Evolutionary conservation across 2,329 filamentous ascomycete species (phyloP).

Genomic region (Cryphonectria japonica): DNA sequence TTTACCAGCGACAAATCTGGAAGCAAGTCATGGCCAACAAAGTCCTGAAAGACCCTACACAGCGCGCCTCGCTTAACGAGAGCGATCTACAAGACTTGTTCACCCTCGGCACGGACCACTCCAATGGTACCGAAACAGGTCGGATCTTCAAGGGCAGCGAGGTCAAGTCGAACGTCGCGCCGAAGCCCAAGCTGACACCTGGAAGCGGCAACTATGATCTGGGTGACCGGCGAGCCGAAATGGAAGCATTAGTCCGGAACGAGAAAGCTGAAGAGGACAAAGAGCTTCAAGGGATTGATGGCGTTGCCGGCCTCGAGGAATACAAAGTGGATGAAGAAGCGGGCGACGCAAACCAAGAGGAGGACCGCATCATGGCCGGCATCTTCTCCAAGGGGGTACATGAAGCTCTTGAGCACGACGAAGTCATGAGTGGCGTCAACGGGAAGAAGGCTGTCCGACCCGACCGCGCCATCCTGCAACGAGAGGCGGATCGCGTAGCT

Average conservation of each 20-base stretch:
- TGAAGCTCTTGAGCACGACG: conserved; percentile 90
- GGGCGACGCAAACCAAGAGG: conserved; percentile 50
- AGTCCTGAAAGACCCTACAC: conserved; percentile 90
- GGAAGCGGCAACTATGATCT: conserved; percentile 27
- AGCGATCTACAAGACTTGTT: conserved; percentile 93
- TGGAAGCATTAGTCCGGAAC: conserved; percentile 18
- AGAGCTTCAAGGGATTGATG: conserved; percentile 43
- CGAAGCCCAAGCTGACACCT: conserved; percentile 29
- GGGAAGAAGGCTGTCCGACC: conserved; percentile 72
- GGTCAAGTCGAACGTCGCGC: conserved; percentile 50
- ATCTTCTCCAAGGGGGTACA: conserved; percentile 89
- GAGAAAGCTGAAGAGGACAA: conserved; percentile 35
- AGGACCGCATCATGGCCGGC: conserved; percentile 82
- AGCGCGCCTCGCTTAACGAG: conserved; percentile 87
- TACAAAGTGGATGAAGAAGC: conserved; percentile 58
- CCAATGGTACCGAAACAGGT: conserved; percentile 79
- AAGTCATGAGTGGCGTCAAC: conserved; percentile 77
- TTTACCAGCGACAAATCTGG: conserved; percentile 97
- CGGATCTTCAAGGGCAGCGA: conserved; percentile 88
- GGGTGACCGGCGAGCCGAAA: conserved; percentile 23
- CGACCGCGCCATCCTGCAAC: conserved; percentile 76
- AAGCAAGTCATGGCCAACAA: conserved; percentile 98
- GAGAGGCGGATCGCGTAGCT: conserved; percentile 80
- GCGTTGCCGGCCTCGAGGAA: conserved; percentile 67
- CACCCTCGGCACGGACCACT: conserved; percentile 69